Conservation (phyloP, 1,139 yeast genomes). For the Hyphopichia pseudoburtonii region DNA sequence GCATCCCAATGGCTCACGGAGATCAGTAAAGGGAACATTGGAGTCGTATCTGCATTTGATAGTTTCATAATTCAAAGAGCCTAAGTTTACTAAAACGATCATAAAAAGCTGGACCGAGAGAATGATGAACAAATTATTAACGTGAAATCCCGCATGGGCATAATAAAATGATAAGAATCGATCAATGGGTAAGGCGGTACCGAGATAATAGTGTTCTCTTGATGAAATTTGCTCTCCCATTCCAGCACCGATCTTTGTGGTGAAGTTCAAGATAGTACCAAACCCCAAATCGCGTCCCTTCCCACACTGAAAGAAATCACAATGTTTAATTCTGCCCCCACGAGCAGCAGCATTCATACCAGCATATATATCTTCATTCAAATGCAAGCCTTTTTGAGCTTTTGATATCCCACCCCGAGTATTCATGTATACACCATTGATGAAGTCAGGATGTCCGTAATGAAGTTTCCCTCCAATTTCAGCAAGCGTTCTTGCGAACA, state of each 20-base stretch:
- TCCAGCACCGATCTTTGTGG: constrained; percentile 89
- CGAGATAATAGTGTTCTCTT: constrained; percentile 79
- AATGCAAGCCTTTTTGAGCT: constrained; percentile 82
- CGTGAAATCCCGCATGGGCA: constrained; percentile 90
- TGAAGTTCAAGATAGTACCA: constrained; percentile 78
- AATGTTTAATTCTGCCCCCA: constrained; percentile 85
- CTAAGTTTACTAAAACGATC: constrained; percentile 65
- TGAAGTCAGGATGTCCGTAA: constrained; percentile 90
- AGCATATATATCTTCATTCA: constrained; percentile 89
- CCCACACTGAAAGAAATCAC: constrained; percentile 89
- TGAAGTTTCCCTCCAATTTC: constrained; percentile 86
- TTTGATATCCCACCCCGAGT: constrained; percentile 90
- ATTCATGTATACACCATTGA: constrained; percentile 82
- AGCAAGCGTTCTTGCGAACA: constrained; percentile 83
- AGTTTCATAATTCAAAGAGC: constrained; percentile 63
- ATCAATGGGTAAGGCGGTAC: constrained; percentile 77
- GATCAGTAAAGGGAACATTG: constrained; percentile 57
- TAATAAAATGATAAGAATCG: constrained; percentile 81
- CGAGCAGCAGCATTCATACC: constrained; percentile 82
- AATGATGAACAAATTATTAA: constrained; percentile 77
- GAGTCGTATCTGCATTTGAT: constrained; percentile 56
- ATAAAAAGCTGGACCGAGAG: constrained; percentile 72
- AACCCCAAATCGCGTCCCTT: constrained; percentile 90
- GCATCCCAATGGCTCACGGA: constrained; percentile 70
- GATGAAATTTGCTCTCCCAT: constrained; percentile 92